phyloP scores from a whole-genome alignment of 2,329 filamentous ascomycete genomes.

The Aspergillus niger region DNA sequence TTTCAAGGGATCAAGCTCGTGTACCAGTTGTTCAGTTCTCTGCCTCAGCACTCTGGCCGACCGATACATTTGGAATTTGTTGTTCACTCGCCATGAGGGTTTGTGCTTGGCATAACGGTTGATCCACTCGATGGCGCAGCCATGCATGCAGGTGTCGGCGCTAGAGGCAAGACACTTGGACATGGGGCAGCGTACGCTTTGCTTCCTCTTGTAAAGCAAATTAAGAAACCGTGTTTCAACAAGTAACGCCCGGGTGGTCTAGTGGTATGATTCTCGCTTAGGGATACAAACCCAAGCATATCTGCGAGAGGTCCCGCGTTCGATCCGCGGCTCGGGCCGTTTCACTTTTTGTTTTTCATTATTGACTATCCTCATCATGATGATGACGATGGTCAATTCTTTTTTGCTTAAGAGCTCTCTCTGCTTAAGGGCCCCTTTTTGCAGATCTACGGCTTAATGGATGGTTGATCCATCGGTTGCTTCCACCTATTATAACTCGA shows the following conservation, averaged over 20 bases:
- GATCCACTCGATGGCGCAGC: slow-evolving; percentile 20
- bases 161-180: background rate
- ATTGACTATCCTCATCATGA: background rate
- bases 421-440: background rate
- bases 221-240: background rate
- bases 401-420: background rate
- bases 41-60: background rate
- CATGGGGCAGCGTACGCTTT: background rate
- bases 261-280: slow-evolving; percentile 74
- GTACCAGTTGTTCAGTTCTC: too few relatives aligned
- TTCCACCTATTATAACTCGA: background rate
- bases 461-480: background rate
- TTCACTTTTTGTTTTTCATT: background rate
- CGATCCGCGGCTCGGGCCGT: slow-evolving; percentile 24
- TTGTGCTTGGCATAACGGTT: slow-evolving; percentile 28
- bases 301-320: slow-evolving; percentile 32
- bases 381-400: background rate
- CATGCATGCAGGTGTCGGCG: slow-evolving; percentile 21
- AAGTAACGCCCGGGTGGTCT: slow-evolving; percentile 52
- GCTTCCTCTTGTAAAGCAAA: background rate
- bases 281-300: slow-evolving; percentile 44
- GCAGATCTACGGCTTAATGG: background rate
- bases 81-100: slow-evolving; percentile 11
- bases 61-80: background rate
- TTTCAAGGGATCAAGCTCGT: background rate